Base-by-base conservation (phyloP, 2,329 filamentous ascomycete genomes). In the Pestalotiopsis sp. region DNA sequence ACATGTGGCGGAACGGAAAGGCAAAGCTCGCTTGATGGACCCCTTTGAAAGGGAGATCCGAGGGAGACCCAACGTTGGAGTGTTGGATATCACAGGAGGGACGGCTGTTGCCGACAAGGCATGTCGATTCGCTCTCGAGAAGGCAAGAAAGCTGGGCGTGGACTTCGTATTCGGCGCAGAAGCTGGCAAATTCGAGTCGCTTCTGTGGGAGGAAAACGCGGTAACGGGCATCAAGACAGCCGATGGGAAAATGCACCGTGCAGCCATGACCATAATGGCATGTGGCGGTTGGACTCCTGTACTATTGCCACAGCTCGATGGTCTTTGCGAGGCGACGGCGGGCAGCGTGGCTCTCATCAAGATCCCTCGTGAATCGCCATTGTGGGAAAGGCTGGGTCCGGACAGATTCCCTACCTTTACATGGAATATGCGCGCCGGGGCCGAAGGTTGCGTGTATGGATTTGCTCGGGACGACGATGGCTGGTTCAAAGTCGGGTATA, bases 401-500 rank as follows among this genome's bases (percentile, higher is more conserved):
- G 77, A 82, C 0, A 80, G 77, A 3, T 87, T 87, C 61, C 84
- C 85, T 0, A 79, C 82, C 0, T 85, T 83, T 78, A 76, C 75
- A 58, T 83, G 78, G 75, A 80, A 80, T 6, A 77, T 80, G 17
- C 72, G 75, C n/a, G 73, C 77, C 7, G 83, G 82, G 0, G 84
- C 74, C 41, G 73, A 78, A 7, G 83, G 82, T 0, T 84, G 74
- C 57, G 75, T 86, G 0, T 85, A 86, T 70, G 85, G 85, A 13
- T 86, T 88, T 60, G 80, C 86, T 0, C 72, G 80, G 0, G 80
- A 82, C 23, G 76, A 81, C 5, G 70, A 82, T 3, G 82, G 85
- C 0, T 72, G 80, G 17, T 72, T 86, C 66, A 86, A 87, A 72
- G 79, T 85, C 68, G 86, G 82, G 1, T 88, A 83, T 68, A 80